phyloP scores from a whole-genome alignment of 768 basidiomycete genomes.

The Rhizopogon vinicolor region DNA sequence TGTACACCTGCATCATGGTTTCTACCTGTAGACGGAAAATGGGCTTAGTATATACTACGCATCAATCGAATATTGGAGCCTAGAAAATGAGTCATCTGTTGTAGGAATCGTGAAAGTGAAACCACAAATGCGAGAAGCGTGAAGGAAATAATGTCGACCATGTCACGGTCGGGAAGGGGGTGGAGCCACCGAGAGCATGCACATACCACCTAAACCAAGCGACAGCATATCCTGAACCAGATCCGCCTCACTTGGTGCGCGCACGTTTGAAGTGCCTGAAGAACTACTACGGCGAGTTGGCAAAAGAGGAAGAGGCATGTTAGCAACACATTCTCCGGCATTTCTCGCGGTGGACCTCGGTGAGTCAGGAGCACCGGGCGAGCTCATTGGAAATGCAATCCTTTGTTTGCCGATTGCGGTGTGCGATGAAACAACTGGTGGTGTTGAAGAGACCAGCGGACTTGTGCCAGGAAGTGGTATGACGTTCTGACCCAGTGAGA shows the following conservation, averaged over 20 bases:
- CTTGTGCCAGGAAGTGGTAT: not conserved
- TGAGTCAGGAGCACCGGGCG: not conserved
- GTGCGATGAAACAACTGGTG: not conserved
- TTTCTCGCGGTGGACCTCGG: not conserved
- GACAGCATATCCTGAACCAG: constrained; percentile 17
- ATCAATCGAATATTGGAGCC: not conserved
- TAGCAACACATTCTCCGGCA: no score
- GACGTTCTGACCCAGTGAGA: not conserved
- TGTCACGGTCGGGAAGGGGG: not conserved
- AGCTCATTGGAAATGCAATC: not conserved
- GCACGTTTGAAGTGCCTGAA: not conserved
- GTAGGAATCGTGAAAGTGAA: not conserved
- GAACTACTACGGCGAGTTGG: not conserved
- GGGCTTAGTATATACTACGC: not conserved
- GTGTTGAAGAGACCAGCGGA: not conserved
- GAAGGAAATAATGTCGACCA: not conserved
- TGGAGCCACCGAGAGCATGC: not conserved
- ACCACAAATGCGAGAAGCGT: not conserved
- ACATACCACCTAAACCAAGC: constrained; percentile 25
- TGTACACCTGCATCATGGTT: constrained; percentile 8
- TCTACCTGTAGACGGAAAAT: not conserved
- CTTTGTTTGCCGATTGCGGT: not conserved
- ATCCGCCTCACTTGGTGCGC: constrained; percentile 5
- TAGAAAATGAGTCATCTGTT: constrained; percentile 8
- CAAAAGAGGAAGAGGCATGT: no score